These are phyloP conservation scores for Nevesoporus exiguus DNA, from an alignment of 768 basidiomycete genomes.

Conservation along the genomic window DNA sequence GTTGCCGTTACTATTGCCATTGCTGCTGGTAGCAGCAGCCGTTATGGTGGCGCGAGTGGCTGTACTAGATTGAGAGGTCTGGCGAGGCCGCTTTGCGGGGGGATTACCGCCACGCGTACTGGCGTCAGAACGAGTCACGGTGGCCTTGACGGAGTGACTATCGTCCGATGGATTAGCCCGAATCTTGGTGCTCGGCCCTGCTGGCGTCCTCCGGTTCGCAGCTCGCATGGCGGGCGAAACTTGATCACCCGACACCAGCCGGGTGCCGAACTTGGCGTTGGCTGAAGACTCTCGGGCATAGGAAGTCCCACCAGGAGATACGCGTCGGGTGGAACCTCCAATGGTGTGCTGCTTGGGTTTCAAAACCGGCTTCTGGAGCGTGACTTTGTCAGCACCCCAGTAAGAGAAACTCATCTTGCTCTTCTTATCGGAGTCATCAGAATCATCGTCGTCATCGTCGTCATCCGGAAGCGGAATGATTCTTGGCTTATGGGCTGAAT, in stretches of 20 bases:
- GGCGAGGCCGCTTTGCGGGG: slow-evolving; percentile 58
- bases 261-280: slow-evolving; percentile 89
- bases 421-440: slow-evolving; percentile 84
- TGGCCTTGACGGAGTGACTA: slow-evolving; percentile 62
- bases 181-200: slow-evolving; percentile 40
- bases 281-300: slow-evolving; percentile 82
- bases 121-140: slow-evolving; percentile 67
- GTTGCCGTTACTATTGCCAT: slow-evolving; percentile 23
- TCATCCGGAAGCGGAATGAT: slow-evolving; percentile 70
- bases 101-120: slow-evolving; percentile 46
- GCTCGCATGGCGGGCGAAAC: slow-evolving; percentile 45
- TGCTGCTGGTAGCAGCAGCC: slow-evolving; percentile 27
- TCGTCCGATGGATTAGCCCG: slow-evolving; percentile 58
- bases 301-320: slow-evolving; percentile 44
- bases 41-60: slow-evolving; percentile 42
- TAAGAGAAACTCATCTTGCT: slow-evolving; percentile 95
- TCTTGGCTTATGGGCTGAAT: slow-evolving; percentile 55
- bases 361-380: slow-evolving; percentile 73
- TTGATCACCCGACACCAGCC: slow-evolving; percentile 66
- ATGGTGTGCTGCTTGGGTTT: slow-evolving; percentile 41
- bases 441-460: slow-evolving; percentile 57
- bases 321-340: slow-evolving; percentile 36
- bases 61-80: slow-evolving; percentile 71
- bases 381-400: slow-evolving; percentile 90
- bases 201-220: slow-evolving; percentile 58